Evolutionary conservation across 2,329 filamentous ascomycete genomes (phyloP).

Genomic region (Nannizzia gypsea): DNA sequence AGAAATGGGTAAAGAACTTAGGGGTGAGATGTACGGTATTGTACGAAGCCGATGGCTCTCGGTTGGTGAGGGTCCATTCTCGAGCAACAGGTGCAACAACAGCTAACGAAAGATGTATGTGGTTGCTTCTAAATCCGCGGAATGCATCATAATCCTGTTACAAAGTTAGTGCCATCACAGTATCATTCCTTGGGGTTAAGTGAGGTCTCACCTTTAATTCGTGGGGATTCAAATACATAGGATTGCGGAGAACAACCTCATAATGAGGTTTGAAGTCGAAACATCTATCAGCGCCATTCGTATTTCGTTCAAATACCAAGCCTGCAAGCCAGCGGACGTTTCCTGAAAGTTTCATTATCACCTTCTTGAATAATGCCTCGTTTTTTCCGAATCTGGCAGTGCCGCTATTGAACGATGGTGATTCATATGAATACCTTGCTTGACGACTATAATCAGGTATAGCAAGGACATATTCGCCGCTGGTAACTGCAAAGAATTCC

Average conservation of each 20-base stretch:
- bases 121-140: constrained; percentile 86
- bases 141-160: constrained; percentile 70
- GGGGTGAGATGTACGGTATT: constrained; percentile 92
- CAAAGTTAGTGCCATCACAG: constrained; percentile 2
- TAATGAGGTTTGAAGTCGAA: constrained; percentile 92
- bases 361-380: constrained; percentile 88
- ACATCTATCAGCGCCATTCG: constrained; percentile 58
- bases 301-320: constrained; percentile 79
- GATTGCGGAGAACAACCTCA: constrained; percentile 73
- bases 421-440: constrained; percentile 52
- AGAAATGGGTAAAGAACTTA: constrained; percentile 97
- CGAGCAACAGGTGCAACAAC: constrained; percentile 76
- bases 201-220: constrained; percentile 36
- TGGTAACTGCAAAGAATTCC: constrained; percentile 90
- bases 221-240: constrained; percentile 53
- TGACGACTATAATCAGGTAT: constrained; percentile 88
- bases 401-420: constrained; percentile 41
- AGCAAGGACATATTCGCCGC: constrained; percentile 86
- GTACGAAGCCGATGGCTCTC: constrained; percentile 74
- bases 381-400: constrained; percentile 37
- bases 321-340: constrained; percentile 89
- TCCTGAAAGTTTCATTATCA: constrained; percentile 95
- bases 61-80: constrained; percentile 68
- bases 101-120: constrained; percentile 90
- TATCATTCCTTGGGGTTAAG: background rate